These are phyloP conservation scores for Cymbopogon citratus DNA, from an alignment of 176 grass and related monocot species.

Conservation along the genomic window DNA sequence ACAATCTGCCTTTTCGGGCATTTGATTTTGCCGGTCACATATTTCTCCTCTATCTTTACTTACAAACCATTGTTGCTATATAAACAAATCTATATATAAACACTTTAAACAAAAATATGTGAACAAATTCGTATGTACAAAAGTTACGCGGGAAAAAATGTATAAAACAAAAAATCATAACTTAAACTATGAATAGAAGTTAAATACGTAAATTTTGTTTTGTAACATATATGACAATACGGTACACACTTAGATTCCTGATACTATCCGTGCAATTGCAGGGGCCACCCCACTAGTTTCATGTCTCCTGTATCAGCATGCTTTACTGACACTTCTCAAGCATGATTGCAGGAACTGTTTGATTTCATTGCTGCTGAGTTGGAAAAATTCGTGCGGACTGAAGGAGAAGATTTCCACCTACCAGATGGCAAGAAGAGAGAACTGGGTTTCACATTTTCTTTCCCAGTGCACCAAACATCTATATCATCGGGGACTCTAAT, in stretches of 20 bases:
- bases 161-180: not conserved
- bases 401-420: constrained; percentile 69
- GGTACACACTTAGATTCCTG: not conserved
- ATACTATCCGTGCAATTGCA: not conserved
- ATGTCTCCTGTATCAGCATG: not conserved
- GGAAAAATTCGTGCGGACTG: constrained; percentile 69
- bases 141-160: not conserved
- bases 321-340: constrained; percentile 29
- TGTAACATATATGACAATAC: not conserved
- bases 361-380: constrained; percentile 83
- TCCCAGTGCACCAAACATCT: constrained; percentile 82
- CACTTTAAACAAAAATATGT: not conserved
- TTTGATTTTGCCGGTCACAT: not conserved
- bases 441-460: constrained; percentile 92
- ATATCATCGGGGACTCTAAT: constrained; percentile 80
- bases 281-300: not conserved
- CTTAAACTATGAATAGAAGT: not conserved
- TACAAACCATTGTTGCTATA: not conserved
- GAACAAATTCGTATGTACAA: not conserved
- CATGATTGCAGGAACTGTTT: constrained; percentile 63
- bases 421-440: constrained; percentile 73
- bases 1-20: not conserved
- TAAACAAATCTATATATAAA: not conserved
- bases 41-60: not conserved
- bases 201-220: not conserved